These are phyloP conservation scores for Aspergillus unguis DNA, from an alignment of 2,329 filamentous ascomycete species.

Conservation along the genomic window DNA sequence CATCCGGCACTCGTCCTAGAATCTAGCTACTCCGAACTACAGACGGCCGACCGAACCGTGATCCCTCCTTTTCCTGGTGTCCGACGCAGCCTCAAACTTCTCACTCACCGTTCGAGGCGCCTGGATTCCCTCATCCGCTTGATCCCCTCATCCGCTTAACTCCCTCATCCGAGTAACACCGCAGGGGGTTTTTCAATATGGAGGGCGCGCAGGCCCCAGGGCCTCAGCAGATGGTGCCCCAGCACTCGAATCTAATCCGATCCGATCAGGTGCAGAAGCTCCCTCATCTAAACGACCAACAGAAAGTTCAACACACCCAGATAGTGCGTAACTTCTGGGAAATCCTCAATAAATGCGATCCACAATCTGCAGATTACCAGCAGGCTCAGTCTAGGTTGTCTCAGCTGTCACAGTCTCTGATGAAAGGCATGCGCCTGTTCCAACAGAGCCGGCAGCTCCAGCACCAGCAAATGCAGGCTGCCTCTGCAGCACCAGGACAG, in stretches of 20 bases:
- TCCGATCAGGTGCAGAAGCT: constrained; percentile 54
- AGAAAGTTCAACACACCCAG: constrained; percentile 55
- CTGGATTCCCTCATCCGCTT: neutral
- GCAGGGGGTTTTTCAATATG: constrained; percentile 20
- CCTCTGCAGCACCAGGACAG: constrained; percentile 19
- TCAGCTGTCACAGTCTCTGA: constrained; percentile 50
- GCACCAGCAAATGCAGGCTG: constrained; percentile 29
- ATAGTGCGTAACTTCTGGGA: constrained; percentile 56
- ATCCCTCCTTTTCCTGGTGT: constrained; percentile 4
- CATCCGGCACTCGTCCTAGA: neutral
- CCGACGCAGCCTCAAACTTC: neutral
- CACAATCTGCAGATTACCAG: constrained; percentile 49
- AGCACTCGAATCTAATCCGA: constrained; percentile 48
- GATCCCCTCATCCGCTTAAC: neutral
- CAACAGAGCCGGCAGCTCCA: constrained; percentile 39
- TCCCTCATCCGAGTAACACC: neutral
- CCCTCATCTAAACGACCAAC: constrained; percentile 51
- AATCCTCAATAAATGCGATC: constrained; percentile 47
- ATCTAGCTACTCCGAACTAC: neutral
- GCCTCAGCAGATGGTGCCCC: constrained; percentile 32
- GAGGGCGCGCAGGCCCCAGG: constrained; percentile 32
- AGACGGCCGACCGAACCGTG: neutral
- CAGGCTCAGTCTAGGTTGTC: constrained; percentile 51
- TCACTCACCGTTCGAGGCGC: neutral
- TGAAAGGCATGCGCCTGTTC: constrained; percentile 51